These are phyloP conservation scores for Plasmodium berghei DNA, from an alignment of 169 alveolate species.

Conservation along the genomic window DNA sequence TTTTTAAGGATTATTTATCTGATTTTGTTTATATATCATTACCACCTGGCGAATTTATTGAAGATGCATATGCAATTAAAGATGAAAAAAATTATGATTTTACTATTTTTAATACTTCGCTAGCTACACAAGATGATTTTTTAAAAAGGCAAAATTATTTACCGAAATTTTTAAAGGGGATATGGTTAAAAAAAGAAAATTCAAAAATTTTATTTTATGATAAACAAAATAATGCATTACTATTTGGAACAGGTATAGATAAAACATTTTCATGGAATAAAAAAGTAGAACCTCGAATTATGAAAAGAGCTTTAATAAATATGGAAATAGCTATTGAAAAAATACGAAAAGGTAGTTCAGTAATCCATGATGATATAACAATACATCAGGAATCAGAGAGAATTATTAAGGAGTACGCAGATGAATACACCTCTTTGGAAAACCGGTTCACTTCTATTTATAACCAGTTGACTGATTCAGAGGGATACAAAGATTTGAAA, in stretches of 20 bases:
- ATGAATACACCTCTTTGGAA: constrained; percentile 35
- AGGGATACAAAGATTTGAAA: constrained; percentile 48
- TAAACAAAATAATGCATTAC: constrained; percentile 76
- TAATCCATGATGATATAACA: constrained; percentile 42
- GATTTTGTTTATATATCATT: constrained; percentile 76
- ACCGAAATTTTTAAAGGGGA: constrained; percentile 72
- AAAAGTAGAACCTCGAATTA: constrained; percentile 23
- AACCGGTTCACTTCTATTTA: constrained; percentile 35
- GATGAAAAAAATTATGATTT: constrained; percentile 77
- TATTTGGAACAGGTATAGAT: constrained; percentile 79
- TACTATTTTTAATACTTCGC: constrained; percentile 45
- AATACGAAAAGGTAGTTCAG: constrained; percentile 69
- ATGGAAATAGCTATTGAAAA: constrained; percentile 81
- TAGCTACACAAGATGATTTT: constrained; percentile 73
- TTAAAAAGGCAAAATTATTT: constrained; percentile 49
- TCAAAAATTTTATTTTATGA: constrained; percentile 77
- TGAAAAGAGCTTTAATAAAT: constrained; percentile 75
- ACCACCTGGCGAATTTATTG: constrained; percentile 78
- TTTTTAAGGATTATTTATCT: constrained; percentile 74
- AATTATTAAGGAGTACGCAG: constrained; percentile 47
- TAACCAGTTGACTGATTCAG: constrained; percentile 28
- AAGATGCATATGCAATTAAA: constrained; percentile 65
- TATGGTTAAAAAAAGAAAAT: constrained; percentile 79
- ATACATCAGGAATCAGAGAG: constrained; percentile 28
- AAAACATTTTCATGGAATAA: constrained; percentile 78